A percentile compares a stretch with the other conserved stretches of the same genome.
Evolutionary conservation across 441 rosid species (phyloP).

Genomic region (Capsella rubella): DNA sequence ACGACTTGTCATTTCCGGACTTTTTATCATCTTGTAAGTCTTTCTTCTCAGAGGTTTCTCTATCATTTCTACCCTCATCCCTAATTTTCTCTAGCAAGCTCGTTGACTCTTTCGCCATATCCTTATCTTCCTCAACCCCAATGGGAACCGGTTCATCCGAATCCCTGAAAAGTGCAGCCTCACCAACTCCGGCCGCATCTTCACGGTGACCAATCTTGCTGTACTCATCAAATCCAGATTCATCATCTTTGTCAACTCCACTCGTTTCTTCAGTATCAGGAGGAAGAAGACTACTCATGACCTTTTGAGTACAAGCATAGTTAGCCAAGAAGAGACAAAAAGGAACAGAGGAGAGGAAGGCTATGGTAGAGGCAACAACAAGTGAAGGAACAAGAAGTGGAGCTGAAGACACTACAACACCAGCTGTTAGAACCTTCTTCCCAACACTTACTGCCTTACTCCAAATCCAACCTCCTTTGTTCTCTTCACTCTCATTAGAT

Average conservation of each 20-base stretch:
- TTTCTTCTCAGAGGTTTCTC: constrained; percentile 34
- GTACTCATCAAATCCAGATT: constrained; percentile 30
- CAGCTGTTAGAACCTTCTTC: constrained; percentile 65
- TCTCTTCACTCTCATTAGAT: constrained; percentile 43
- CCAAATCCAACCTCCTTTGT: constrained; percentile 54
- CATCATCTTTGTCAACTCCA: constrained; percentile 43
- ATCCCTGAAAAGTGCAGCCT: constrained; percentile 12
- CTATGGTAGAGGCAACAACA: constrained; percentile 59
- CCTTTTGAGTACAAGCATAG: constrained; percentile 75
- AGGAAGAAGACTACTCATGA: constrained; percentile 75
- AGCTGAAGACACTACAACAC: constrained; percentile 67
- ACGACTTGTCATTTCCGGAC: constrained; percentile 3
- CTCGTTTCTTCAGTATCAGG: constrained; percentile 55
- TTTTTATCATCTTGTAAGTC: constrained; percentile 32
- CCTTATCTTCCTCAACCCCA: constrained; percentile 49
- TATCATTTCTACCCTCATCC: constrained; percentile 52
- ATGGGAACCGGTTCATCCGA: constrained; percentile 30
- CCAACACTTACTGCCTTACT: constrained; percentile 62
- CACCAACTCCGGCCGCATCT: constrained; percentile 29
- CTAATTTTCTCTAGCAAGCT: constrained; percentile 56
- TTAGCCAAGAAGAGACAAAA: constrained; percentile 71
- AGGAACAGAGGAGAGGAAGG: constrained; percentile 71
- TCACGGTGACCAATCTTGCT: constrained; percentile 29
- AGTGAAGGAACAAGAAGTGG: constrained; percentile 78
- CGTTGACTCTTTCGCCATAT: constrained; percentile 51